Evolutionary conservation across 306 rosid genomes (phyloP).

Genomic region (Medicago ruthenica): DNA sequence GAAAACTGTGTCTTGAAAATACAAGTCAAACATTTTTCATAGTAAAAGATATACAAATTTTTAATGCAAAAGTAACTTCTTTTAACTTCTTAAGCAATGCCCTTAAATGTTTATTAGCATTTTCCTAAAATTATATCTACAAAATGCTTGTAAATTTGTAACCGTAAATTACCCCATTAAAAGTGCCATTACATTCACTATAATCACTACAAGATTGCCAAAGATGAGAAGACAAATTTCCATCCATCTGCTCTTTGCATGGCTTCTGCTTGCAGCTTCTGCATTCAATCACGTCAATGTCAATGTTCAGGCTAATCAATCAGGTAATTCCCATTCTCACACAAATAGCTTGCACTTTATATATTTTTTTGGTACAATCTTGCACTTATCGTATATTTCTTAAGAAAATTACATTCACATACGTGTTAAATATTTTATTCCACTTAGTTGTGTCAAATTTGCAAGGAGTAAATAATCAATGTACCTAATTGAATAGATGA

Average conservation of each 20-base stretch:
- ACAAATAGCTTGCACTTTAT: not conserved
- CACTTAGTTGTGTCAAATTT: no score
- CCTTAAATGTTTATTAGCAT: no score
- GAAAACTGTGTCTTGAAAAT: no score
- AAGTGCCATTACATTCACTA: conserved; percentile 43
- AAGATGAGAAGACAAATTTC: conserved; percentile 60
- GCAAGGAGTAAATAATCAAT: no score
- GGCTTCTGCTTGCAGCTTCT: conserved; percentile 65
- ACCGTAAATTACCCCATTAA: conserved; percentile 16
- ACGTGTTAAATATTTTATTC: no score
- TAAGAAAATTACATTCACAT: no score
- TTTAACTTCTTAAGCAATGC: no score
- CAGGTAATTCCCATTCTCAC: conserved; percentile 58
- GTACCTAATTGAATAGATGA: no score
- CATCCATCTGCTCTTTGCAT: conserved; percentile 54
- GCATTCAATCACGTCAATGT: conserved; percentile 44
- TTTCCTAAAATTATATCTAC: not conserved
- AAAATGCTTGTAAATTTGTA: conserved; percentile 29
- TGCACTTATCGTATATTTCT: not conserved
- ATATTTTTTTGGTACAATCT: not conserved
- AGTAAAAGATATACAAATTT: no score
- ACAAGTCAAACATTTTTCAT: no score
- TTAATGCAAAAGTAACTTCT: no score
- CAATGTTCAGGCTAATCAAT: conserved; percentile 50
- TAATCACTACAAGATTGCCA: conserved; percentile 37